Base-by-base conservation (phyloP, 352 stramenopile genomes). In the Thalassiosira livingstoniorum region DNA sequence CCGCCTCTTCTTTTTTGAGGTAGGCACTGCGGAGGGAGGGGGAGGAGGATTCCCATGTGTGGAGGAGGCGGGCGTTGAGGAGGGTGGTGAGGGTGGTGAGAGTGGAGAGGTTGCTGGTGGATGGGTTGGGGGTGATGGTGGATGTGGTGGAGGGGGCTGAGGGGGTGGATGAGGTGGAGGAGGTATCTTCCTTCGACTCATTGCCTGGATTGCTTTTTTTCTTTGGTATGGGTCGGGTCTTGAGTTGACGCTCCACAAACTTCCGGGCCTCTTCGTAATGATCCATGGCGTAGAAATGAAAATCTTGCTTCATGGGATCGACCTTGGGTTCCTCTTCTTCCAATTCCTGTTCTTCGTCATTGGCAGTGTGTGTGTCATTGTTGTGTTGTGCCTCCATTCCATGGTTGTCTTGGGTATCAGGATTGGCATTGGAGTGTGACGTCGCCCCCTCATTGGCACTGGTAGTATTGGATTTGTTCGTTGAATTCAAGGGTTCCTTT, bases 251-350 rank as follows among this genome's bases (percentile, higher is more conserved):
- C 47, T 58, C 27, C 21, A 72, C 53, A 2, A 88, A 37, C 78
- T 90, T 75, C 37, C 83, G 67, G 62, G 90, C 85, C 1, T 79
- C 77, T 13, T 81, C 25, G 18, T 78, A 76, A 45, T 86, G 75
- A 47, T 92, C 82, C 18, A 79, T 73, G 35, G 87, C 80, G 68
- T 92, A 94, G 43, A 92, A 93, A 64, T 93, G 86, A 90, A 93
- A 94, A 64, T 93, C 90, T 32, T 91, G 83, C 77, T 88, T 82
- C 77, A 94, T 94, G 13, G 90, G 90, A 45, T 90, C 85, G 13
- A 94, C 90, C 71, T 76, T 53, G 5, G 58, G 51, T 34, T 82
- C 74, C 23, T 75, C 64, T 62, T 71, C 75, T 54, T 75, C 70
- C 75, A 78, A 65, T 80, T 76, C 27, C 32, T 25, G 27, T 5